phyloP scores from a whole-genome alignment of 352 stramenopile species.

The Phytopythium boreale region DNA sequence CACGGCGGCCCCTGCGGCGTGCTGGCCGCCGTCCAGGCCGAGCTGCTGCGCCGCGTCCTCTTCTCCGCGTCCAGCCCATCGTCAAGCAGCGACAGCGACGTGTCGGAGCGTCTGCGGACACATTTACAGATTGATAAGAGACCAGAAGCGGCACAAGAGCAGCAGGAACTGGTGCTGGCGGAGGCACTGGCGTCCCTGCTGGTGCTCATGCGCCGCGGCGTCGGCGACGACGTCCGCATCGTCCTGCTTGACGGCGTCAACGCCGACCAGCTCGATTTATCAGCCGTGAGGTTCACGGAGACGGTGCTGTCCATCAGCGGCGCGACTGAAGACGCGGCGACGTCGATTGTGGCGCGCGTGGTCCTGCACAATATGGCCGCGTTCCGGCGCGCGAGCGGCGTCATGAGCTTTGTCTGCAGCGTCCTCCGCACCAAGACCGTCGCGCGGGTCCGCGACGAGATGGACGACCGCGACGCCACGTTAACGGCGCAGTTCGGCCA shows the following conservation, averaged over 20 bases:
- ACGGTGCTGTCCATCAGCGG: not conserved
- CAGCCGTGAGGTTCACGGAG: not conserved
- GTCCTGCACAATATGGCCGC: slow-evolving; percentile 18
- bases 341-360: slow-evolving; percentile 11
- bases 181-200: not conserved
- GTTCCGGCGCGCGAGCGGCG: slow-evolving; percentile 38
- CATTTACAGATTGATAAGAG: not conserved
- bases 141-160: not conserved
- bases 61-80: slow-evolving; percentile 55
- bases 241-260: not conserved
- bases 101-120: not conserved
- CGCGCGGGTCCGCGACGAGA: slow-evolving; percentile 48
- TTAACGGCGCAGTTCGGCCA: slow-evolving; percentile 78
- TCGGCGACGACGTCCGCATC: not conserved
- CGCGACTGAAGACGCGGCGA: slow-evolving; percentile 2
- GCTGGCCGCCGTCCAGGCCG: slow-evolving; percentile 72
- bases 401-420: slow-evolving; percentile 75
- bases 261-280: not conserved
- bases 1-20: slow-evolving; percentile 83
- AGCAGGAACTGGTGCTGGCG: not conserved
- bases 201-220: not conserved
- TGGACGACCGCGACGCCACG: slow-evolving; percentile 59
- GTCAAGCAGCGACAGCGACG: too few species aligned
- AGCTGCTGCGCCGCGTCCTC: slow-evolving; percentile 50
- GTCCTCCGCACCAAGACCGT: slow-evolving; percentile 58